These are phyloP conservation scores for Colletotrichum caudatum DNA, from an alignment of 2,329 filamentous ascomycete genomes.

Conservation along the genomic window DNA sequence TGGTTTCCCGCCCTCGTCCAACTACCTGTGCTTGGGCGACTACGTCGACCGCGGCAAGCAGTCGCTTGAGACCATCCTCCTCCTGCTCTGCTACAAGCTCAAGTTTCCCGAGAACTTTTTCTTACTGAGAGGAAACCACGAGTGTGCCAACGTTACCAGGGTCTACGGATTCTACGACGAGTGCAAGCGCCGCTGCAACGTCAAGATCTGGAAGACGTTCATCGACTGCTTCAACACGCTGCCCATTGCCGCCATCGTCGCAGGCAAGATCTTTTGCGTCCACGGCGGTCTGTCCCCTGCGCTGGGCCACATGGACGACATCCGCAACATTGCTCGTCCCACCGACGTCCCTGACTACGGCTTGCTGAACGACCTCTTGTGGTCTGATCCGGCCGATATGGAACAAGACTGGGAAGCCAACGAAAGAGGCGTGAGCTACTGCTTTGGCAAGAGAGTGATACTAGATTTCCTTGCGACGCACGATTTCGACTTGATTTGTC, in stretches of 20 bases:
- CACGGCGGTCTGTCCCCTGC: constrained; percentile 95
- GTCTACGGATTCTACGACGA: constrained; percentile 99
- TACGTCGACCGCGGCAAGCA: constrained; percentile 98
- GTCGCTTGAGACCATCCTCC: constrained; percentile 91
- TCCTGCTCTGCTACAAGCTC: constrained; percentile 95
- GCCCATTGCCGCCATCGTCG: constrained; percentile 95
- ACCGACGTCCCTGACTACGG: constrained; percentile 98
- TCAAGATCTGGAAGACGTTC: constrained; percentile 99
- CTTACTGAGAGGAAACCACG: constrained; percentile 92
- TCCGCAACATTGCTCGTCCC: constrained; percentile 92
- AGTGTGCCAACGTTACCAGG: constrained; percentile 94
- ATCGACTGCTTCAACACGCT: constrained; percentile 96
- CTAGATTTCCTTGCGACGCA: constrained; percentile 94
- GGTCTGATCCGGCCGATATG: constrained; percentile 99
- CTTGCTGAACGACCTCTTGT: constrained; percentile 91
- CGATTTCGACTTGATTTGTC: constrained; percentile 96
- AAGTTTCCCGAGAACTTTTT: constrained; percentile 99
- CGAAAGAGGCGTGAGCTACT: constrained; percentile 96
- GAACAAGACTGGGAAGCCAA: constrained; percentile 98
- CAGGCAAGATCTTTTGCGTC: constrained; percentile 97
- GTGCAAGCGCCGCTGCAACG: constrained; percentile 94
- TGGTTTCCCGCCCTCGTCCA: constrained; percentile 90
- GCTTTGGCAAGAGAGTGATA: constrained; percentile 98
- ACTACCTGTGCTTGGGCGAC: constrained; percentile 94
- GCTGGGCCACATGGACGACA: constrained; percentile 97